Percentiles rank a stretch among this genome's conserved stretches.
These are phyloP conservation scores for Hypoxylon sp. DNA, from an alignment of 2,329 filamentous ascomycete species.

Conservation along the genomic window DNA sequence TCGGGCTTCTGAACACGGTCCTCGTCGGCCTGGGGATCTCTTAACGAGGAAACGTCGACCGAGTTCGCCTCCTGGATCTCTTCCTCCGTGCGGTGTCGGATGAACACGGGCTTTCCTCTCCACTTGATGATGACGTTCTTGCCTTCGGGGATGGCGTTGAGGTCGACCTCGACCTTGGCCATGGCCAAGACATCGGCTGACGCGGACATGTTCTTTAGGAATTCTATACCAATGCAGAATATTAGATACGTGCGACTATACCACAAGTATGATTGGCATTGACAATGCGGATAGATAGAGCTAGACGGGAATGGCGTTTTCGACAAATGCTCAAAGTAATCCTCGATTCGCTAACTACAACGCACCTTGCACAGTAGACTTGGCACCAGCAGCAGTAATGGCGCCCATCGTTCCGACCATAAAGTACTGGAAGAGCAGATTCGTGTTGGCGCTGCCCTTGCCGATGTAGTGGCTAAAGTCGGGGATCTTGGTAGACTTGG, in stretches of 20 bases:
- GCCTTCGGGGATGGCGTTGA: constrained; percentile 93
- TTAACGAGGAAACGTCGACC: constrained; percentile 84
- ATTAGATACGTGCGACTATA: constrained; percentile 44
- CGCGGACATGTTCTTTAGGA: constrained; percentile 99
- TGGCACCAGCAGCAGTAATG: constrained; percentile 91
- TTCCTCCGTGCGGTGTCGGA: constrained; percentile 93
- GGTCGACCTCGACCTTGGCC: constrained; percentile 99
- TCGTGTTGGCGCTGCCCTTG: constrained; percentile 76
- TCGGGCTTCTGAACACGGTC: constrained; percentile 98
- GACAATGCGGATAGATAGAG: neutral
- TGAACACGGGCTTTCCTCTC: constrained; percentile 99
- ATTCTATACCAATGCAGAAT: constrained; percentile 73
- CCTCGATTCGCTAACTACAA: constrained; percentile 47
- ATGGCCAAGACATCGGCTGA: constrained; percentile 98
- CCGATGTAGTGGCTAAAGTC: constrained; percentile 91
- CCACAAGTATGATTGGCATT: neutral
- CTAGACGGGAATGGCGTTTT: neutral
- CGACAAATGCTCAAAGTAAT: neutral
- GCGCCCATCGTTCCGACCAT: constrained; percentile 98
- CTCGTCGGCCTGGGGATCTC: constrained; percentile 91
- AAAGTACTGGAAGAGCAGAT: constrained; percentile 96
- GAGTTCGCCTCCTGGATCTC: constrained; percentile 97
- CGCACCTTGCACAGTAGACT: constrained; percentile 98
- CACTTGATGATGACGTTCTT: constrained; percentile 99
- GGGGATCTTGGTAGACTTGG: constrained; percentile 79